phyloP scores from a whole-genome alignment of 768 basidiomycete species.

The Mycena belliarum region DNA sequence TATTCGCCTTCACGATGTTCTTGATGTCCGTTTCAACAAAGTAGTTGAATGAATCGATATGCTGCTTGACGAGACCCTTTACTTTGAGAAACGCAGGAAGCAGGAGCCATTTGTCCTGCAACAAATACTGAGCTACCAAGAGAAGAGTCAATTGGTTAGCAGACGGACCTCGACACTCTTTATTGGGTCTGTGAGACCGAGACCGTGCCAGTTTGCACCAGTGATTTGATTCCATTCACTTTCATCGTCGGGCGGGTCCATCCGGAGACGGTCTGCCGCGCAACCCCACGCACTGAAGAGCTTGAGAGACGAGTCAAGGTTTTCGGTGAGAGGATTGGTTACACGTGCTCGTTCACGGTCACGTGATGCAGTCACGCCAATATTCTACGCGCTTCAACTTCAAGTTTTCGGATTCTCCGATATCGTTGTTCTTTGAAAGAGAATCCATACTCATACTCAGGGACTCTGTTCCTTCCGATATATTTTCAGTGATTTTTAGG shows the following conservation, averaged over 20 bases:
- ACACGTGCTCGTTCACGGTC: conserved; percentile 8
- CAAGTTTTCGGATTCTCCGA: too few relatives aligned
- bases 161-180: conserved; percentile 85
- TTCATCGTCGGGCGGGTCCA: conserved; percentile 30
- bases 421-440: too few relatives aligned
- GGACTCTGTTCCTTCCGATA: too few relatives aligned
- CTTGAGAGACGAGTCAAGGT: conserved; percentile 3
- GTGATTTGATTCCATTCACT: conserved; percentile 62
- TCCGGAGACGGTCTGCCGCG: neutral
- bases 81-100: conserved; percentile 96
- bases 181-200: conserved; percentile 85
- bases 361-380: neutral
- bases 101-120: conserved; percentile 96
- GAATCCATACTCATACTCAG: too few relatives aligned
- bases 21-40: conserved; percentile 97
- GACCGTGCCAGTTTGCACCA: conserved; percentile 66
- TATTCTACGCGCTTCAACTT: too few relatives aligned
- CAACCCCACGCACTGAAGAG: neutral
- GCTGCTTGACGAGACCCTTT: conserved; percentile 98
- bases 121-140: conserved; percentile 8
- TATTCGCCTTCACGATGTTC: conserved; percentile 92
- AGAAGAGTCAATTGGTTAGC: neutral
- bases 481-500: too few relatives aligned
- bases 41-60: conserved; percentile 98
- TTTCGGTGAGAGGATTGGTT: neutral